A percentile compares a stretch with the other conserved stretches of the same genome.
These are phyloP conservation scores for Cladobotryum protrusum DNA, from an alignment of 2,329 filamentous ascomycete genomes.

Conservation along the genomic window DNA sequence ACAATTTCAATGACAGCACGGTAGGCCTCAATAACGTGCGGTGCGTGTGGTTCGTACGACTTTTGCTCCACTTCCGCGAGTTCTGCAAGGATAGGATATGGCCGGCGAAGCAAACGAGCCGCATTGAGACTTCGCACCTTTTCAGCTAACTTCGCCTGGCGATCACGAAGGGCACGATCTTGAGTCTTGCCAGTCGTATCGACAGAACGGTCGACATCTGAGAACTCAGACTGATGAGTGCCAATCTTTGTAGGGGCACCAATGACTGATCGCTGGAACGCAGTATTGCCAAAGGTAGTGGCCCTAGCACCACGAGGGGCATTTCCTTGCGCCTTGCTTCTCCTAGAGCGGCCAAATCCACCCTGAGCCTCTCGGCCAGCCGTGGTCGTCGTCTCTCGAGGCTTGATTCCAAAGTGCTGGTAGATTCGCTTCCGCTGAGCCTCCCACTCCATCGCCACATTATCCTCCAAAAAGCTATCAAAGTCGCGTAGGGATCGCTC, in stretches of 20 bases:
- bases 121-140: constrained; percentile 75
- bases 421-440: constrained; percentile 89
- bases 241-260: constrained; percentile 68
- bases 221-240: constrained; percentile 58
- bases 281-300: constrained; percentile 51
- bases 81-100: constrained; percentile 69
- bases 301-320: constrained; percentile 47
- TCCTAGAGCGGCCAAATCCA: constrained; percentile 55
- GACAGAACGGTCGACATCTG: constrained; percentile 58
- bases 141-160: constrained; percentile 73
- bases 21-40: constrained; percentile 76
- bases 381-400: constrained; percentile 41
- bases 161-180: constrained; percentile 72
- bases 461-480: constrained; percentile 88
- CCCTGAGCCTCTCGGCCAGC: constrained; percentile 43
- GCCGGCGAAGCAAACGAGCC: constrained; percentile 57
- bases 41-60: constrained; percentile 63
- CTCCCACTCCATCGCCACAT: constrained; percentile 93
- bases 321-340: constrained; percentile 42
- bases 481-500: constrained; percentile 87
- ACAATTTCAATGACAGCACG: constrained; percentile 73
- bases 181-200: constrained; percentile 45
- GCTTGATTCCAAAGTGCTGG: constrained; percentile 86
- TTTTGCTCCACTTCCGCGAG: constrained; percentile 69
- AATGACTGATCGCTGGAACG: constrained; percentile 77